Evolutionary conservation across 2,329 filamentous ascomycete genomes (phyloP).

Genomic region (Aulographum hederae): DNA sequence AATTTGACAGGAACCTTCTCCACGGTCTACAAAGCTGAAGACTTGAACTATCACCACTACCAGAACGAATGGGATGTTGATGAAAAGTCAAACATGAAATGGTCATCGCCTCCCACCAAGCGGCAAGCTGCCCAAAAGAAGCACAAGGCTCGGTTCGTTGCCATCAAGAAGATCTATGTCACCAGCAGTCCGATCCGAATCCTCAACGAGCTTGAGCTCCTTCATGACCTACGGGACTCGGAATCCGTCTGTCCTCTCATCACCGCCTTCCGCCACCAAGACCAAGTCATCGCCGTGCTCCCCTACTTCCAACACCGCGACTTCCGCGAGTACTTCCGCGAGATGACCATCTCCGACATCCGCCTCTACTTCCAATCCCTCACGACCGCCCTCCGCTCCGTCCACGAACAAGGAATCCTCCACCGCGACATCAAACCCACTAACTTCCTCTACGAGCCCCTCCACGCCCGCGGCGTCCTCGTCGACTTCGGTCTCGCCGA

Average conservation of each 20-base stretch:
- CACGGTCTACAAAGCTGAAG: conserved; percentile 96
- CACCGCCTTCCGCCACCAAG: conserved; percentile 85
- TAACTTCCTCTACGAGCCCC: conserved; percentile 85
- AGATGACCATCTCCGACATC: conserved; percentile 75
- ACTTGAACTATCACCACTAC: conserved; percentile 67
- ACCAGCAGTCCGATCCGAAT: conserved; percentile 89
- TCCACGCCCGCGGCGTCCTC: conserved; percentile 64
- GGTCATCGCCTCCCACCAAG: conserved; percentile 41
- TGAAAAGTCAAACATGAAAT: conserved; percentile 44
- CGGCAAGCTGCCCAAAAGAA: conserved; percentile 16
- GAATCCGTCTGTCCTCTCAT: conserved; percentile 84
- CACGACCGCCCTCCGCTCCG: conserved; percentile 66
- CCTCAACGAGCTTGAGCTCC: conserved; percentile 85
- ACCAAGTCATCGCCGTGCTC: conserved; percentile 87
- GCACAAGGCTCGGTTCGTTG: conserved; percentile 56
- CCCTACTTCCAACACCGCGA: conserved; percentile 93
- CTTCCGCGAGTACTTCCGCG: conserved; percentile 85
- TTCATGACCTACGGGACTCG: conserved; percentile 71
- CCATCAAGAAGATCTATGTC: conserved; percentile 98
- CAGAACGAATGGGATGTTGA: conserved; percentile 73
- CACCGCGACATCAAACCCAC: conserved; percentile 96
- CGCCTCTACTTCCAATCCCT: conserved; percentile 77
- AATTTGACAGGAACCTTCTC: conserved; percentile 88
- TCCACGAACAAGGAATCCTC: conserved; percentile 70
- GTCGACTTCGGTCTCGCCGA: conserved; percentile 99